Evolutionary conservation across 2,329 filamentous ascomycete species (phyloP).

Genomic region (Emergomyces pasteurianus): DNA sequence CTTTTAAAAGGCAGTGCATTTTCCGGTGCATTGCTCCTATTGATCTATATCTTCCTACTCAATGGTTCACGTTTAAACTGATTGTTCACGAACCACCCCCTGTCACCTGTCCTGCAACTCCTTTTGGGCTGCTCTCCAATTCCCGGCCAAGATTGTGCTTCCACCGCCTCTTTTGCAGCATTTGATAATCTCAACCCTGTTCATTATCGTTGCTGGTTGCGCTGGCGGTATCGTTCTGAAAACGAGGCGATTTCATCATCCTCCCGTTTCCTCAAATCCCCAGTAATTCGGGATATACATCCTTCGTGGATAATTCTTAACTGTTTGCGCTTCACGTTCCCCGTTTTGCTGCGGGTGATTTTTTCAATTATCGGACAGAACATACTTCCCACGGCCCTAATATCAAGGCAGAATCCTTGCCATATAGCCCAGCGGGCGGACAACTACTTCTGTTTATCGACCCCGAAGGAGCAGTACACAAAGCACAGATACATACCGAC

Average conservation of each 20-base stretch:
- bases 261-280: neutral
- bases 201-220: neutral
- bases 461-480: neutral
- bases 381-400: neutral
- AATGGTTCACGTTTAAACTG: neutral
- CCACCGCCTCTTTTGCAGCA: neutral
- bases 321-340: neutral
- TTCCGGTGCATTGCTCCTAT: neutral
- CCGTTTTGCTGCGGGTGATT: neutral
- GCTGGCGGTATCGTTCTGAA: neutral
- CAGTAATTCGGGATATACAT: neutral
- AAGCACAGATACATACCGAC: neutral
- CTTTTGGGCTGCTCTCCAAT: slow-evolving; percentile 1
- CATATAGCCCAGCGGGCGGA: neutral
- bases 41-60: neutral
- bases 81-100: neutral
- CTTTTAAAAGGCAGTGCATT: neutral
- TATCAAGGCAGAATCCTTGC: neutral
- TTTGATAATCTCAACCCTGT: neutral
- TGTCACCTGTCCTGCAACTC: neutral
- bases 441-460: slow-evolving; percentile 1
- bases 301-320: neutral
- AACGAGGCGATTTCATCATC: neutral
- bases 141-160: neutral
- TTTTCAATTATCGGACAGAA: neutral